A percentile compares a stretch with the other conserved stretches of the same genome.
phyloP scores from a whole-genome alignment of 345 rosid species.

The Arabidopsis thaliana region DNA sequence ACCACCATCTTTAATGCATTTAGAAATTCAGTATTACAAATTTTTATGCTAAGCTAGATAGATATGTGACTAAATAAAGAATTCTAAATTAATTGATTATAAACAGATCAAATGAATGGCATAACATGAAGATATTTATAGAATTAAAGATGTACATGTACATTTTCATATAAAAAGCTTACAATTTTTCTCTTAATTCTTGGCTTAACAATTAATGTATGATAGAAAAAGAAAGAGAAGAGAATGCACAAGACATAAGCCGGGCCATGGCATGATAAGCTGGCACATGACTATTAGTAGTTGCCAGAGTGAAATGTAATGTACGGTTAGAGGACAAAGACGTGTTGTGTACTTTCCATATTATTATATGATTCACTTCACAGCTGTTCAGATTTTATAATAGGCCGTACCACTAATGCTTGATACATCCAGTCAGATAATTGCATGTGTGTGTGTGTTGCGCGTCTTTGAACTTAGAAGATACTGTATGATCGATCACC shows the following conservation, averaged over 20 bases:
- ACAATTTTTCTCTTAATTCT: too few species aligned
- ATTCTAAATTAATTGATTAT: background rate
- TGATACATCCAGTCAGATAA: slow-evolving; percentile 33
- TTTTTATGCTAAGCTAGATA: background rate
- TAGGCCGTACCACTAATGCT: slow-evolving; percentile 39
- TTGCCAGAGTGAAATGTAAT: slow-evolving; percentile 35
- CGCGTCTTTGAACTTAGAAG: slow-evolving; percentile 18
- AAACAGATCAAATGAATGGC: background rate
- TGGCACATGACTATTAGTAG: slow-evolving; percentile 38
- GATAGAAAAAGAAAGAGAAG: background rate
- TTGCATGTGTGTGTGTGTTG: slow-evolving; percentile 10
- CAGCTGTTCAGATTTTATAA: slow-evolving; percentile 37
- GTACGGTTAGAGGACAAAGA: slow-evolving; percentile 49
- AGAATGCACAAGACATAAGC: background rate
- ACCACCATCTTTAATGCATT: background rate
- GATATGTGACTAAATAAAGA: background rate
- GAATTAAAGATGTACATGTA: background rate
- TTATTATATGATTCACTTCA: slow-evolving; percentile 35
- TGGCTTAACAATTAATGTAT: background rate
- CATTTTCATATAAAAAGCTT: background rate
- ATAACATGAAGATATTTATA: background rate
- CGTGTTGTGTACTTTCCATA: slow-evolving; percentile 45
- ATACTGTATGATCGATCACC: slow-evolving; percentile 17
- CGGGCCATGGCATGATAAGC: slow-evolving; percentile 26
- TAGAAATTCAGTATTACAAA: background rate